These are phyloP conservation scores for Cucurbita maxima DNA, from an alignment of 306 rosid species.

Conservation along the genomic window DNA sequence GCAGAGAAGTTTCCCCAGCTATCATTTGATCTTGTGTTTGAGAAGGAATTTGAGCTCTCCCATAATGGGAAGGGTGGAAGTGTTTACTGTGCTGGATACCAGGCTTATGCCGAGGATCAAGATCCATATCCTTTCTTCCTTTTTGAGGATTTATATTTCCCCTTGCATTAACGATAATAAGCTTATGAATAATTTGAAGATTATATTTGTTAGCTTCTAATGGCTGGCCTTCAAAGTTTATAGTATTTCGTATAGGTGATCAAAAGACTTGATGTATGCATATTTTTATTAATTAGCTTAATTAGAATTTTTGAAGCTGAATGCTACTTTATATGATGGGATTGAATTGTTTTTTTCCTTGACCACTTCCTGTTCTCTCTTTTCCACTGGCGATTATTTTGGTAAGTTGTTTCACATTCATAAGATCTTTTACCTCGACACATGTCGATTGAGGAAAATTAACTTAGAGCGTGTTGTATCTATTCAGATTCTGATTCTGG, in stretches of 20 bases:
- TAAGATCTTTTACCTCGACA: not conserved
- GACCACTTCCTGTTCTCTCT: conserved; percentile 13
- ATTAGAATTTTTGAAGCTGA: not conserved
- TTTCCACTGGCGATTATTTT: conserved; percentile 16
- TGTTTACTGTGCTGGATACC: conserved; percentile 59
- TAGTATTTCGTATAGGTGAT: not conserved
- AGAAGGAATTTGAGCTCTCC: conserved; percentile 76
- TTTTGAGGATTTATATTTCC: not conserved
- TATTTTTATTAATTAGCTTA: not conserved
- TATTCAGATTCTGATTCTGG: conserved; percentile 20
- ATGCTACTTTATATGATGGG: not conserved
- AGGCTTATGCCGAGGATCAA: conserved; percentile 5
- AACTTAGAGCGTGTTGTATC: not conserved
- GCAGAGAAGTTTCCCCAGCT: conserved; percentile 51
- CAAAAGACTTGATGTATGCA: not conserved
- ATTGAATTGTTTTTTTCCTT: conserved; percentile 18
- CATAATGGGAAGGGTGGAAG: conserved; percentile 55
- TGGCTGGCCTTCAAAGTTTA: not conserved
- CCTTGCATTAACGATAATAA: not conserved
- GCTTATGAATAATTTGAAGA: not conserved
- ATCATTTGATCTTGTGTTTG: conserved; percentile 57
- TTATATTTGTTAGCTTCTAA: not conserved
- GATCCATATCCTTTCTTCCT: conserved; percentile 46
- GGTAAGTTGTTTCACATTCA: conserved; percentile 23
- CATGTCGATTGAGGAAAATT: not conserved